Base-by-base conservation (phyloP, 257 asterid genomes). In the Fraxinus cuspidata region DNA sequence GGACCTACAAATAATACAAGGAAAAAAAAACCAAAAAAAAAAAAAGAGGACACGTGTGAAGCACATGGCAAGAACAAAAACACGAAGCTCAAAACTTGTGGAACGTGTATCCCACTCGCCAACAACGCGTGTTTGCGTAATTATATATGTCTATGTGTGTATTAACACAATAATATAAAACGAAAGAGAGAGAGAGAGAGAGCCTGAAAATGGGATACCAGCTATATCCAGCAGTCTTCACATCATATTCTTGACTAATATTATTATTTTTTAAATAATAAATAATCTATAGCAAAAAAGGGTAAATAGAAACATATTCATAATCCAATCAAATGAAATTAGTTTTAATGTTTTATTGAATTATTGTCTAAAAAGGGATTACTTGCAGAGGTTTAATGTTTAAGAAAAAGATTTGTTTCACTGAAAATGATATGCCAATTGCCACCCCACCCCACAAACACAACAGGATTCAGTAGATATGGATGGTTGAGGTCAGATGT, bases 191-290 rank as follows among this genome's bases (percentile, higher is more conserved):
- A 82, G 76, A 16, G 69, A 64, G 72, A 77, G 37, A 74, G 80
- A 66, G 60, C 78, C 49, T 10, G 16, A 40, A 11, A 40, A 40
- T 40, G 49, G 49, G 49, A 40, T 11, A 12, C 86, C 90, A 74
- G 87, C 96, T 84, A 87, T 77, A 83, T 9, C 83, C 44, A 38
- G 44, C 44, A 38, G 44, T 38, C 44, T 38, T 38, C 44, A 8
- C 44, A 38, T 38, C 44, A 2, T 38, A 38, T 32, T 32, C 35
- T 92, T 71, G 19, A 44, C 5, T 11, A 44, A 44, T 44, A 32
- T 32, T 18, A 73, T 37, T 25, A 49, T 51, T n/a, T 27, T 19
- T 35, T 38, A n/a, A 63, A 65, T 7, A 6, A 37, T 15, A 40
- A 44, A 25, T 47, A 47, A 68, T 65, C 27, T 25, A 58, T 37